phyloP scores from a whole-genome alignment of 2,329 filamentous ascomycete genomes.

The Rhinocladiella similis region DNA sequence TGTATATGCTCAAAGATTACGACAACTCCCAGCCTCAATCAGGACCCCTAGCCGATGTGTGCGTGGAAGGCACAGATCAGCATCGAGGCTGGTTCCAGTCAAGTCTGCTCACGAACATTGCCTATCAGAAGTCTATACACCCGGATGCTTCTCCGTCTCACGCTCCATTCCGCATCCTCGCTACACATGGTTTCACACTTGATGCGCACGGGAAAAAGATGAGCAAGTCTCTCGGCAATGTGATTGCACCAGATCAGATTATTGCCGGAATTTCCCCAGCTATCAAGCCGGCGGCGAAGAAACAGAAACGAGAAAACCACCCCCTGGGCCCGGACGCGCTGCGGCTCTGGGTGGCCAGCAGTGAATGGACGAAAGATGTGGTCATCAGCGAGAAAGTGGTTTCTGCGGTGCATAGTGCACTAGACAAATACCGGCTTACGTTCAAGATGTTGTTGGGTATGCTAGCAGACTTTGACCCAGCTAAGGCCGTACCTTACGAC shows the following conservation, averaged over 20 bases:
- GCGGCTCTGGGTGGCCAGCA: slow-evolving; percentile 86
- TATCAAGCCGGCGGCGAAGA: slow-evolving; percentile 33
- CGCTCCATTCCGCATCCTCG: slow-evolving; percentile 82
- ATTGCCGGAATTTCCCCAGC: slow-evolving; percentile 74
- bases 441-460: slow-evolving; percentile 88
- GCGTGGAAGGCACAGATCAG: slow-evolving; percentile 92
- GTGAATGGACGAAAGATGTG: slow-evolving; percentile 88
- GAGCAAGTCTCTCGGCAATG: slow-evolving; percentile 95
- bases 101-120: slow-evolving; percentile 82
- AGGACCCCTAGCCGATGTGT: slow-evolving; percentile 68
- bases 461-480: slow-evolving; percentile 57
- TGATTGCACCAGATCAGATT: slow-evolving; percentile 76
- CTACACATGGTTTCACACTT: slow-evolving; percentile 93
- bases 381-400: slow-evolving; percentile 77
- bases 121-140: slow-evolving; percentile 47
- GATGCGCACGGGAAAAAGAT: slow-evolving; percentile 93
- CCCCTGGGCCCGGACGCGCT: slow-evolving; percentile 79
- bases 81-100: slow-evolving; percentile 99
- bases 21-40: slow-evolving; percentile 33
- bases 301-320: slow-evolving; percentile 54
- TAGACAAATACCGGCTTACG: slow-evolving; percentile 86
- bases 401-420: slow-evolving; percentile 69
- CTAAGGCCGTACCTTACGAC: slow-evolving; percentile 39
- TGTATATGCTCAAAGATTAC: slow-evolving; percentile 41
- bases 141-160: slow-evolving; percentile 36